Conservation (phyloP, 345 rosid genomes). For the Streptanthus diversifolius region DNA sequence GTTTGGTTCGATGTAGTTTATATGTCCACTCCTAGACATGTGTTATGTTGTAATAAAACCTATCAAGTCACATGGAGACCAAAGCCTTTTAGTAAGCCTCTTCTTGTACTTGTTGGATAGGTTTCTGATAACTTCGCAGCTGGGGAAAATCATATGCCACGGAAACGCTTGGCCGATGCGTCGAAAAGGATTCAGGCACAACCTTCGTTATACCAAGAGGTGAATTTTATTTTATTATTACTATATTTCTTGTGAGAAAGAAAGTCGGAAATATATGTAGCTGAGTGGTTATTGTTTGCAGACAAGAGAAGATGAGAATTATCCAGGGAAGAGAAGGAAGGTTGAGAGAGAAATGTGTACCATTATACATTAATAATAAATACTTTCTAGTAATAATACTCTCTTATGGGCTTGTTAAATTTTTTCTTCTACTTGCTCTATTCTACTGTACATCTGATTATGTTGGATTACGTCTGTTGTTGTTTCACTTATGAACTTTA, state of each 20-base stretch:
- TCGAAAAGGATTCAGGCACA: conserved; percentile 82
- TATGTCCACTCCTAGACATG: conserved; percentile 4
- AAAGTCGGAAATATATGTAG: not conserved
- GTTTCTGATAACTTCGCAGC: conserved; percentile 40
- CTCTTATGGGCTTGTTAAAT: not conserved
- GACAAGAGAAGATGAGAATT: conserved; percentile 29
- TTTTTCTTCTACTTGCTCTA: not conserved
- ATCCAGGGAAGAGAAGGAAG: conserved; percentile 29
- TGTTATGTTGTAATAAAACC: not conserved
- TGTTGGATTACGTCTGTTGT: conserved; percentile 24
- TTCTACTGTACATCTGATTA: conserved; percentile 17
- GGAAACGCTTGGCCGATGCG: conserved; percentile 79
- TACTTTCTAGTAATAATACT: not conserved
- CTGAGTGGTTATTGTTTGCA: not conserved
- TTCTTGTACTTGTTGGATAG: conserved; percentile 35
- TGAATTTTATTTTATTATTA: not conserved
- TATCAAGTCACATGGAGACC: not conserved
- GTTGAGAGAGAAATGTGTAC: conserved; percentile 23
- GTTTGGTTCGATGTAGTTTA: not conserved
- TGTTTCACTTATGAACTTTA: conserved; percentile 8
- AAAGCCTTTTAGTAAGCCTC: not conserved
- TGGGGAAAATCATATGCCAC: conserved; percentile 53
- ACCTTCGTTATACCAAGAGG: conserved; percentile 54
- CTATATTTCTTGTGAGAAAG: not conserved
- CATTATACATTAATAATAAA: conserved; percentile 21